A percentile compares a stretch with the other conserved stretches of the same genome.
phyloP scores from a whole-genome alignment of 371 early-diverging fungal species.

The Blakeslea trispora region DNA sequence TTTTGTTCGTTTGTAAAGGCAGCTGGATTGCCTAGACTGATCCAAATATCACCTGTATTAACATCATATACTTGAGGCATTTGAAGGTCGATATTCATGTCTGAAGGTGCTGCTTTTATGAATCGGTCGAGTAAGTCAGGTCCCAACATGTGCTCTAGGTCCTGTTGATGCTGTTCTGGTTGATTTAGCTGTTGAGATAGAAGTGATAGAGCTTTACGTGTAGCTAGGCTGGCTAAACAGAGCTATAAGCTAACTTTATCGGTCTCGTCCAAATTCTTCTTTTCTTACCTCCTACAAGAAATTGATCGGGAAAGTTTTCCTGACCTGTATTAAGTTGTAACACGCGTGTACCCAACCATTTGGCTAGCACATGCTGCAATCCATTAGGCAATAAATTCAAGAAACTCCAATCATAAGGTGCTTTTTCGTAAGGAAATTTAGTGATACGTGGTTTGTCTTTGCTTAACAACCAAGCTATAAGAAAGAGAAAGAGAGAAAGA shows the following conservation, averaged over 20 bases:
- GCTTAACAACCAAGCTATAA: conserved; percentile 53
- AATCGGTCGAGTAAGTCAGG: conserved; percentile 44
- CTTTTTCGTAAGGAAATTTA: conserved; percentile 52
- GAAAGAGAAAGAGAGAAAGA: too few relatives aligned
- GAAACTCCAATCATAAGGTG: conserved; percentile 43
- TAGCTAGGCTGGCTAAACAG: conserved; percentile 45
- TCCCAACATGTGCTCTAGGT: conserved; percentile 41
- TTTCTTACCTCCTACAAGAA: conserved; percentile 60
- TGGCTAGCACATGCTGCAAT: conserved; percentile 49
- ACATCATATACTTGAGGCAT: conserved; percentile 59
- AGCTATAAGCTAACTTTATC: too few relatives aligned
- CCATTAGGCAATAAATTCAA: conserved; percentile 45
- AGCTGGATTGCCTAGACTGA: conserved; percentile 42
- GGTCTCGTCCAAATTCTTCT: too few relatives aligned
- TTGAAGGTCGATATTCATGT: conserved; percentile 33
- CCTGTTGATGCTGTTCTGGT: conserved; percentile 21
- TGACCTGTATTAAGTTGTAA: conserved; percentile 54
- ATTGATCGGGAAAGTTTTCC: conserved; percentile 61
- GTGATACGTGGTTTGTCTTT: conserved; percentile 50
- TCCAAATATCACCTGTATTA: conserved; percentile 56
- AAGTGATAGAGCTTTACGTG: conserved; percentile 41
- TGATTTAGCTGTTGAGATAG: conserved; percentile 38
- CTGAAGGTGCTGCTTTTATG: conserved; percentile 26
- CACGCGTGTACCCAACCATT: conserved; percentile 50
- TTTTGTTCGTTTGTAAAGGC: conserved; percentile 30